These are phyloP conservation scores for Mortierella sp. DNA, from an alignment of 371 early-diverging fungal genomes.

Conservation along the genomic window DNA sequence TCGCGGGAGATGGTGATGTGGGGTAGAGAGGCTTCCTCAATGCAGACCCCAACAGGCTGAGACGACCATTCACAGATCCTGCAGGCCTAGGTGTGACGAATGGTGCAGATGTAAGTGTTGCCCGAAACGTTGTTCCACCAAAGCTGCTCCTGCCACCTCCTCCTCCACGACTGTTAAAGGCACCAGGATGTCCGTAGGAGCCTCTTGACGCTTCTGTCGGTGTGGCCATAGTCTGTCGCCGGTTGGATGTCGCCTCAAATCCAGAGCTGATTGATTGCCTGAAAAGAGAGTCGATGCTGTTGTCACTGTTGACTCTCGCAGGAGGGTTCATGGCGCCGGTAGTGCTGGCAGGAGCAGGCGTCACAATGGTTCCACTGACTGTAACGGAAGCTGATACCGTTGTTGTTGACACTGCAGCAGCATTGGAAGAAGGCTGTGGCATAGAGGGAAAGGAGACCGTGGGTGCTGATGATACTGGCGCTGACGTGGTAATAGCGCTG, in stretches of 20 bases:
- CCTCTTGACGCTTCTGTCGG: slow-evolving; percentile 5
- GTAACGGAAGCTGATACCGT: not conserved
- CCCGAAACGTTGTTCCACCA: slow-evolving; percentile 21
- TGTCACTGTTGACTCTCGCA: not conserved
- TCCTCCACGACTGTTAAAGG: not conserved
- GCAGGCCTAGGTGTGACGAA: slow-evolving; percentile 3
- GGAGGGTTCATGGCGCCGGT: not conserved
- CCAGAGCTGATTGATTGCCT: slow-evolving; percentile 34
- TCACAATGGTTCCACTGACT: not conserved
- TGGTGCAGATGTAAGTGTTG: slow-evolving; percentile 14
- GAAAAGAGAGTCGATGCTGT: slow-evolving; percentile 31
- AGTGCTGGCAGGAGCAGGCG: slow-evolving; percentile 17
- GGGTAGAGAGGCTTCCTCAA: slow-evolving; percentile 19
- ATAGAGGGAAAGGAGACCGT: not conserved
- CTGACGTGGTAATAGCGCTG: not conserved
- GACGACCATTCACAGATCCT: slow-evolving; percentile 13
- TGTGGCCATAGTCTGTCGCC: slow-evolving; percentile 46
- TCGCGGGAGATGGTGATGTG: slow-evolving; percentile 26
- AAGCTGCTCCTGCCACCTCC: slow-evolving; percentile 27
- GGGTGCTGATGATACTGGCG: not conserved
- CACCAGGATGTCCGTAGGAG: not conserved
- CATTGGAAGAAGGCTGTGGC: slow-evolving; percentile 1
- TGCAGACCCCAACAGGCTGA: slow-evolving; percentile 21
- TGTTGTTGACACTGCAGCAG: not conserved
- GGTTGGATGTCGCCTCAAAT: slow-evolving; percentile 36